Percentiles rank a stretch among this genome's conserved stretches.
phyloP scores from a whole-genome alignment of 257 asterid genomes.

The Solanum verrucosum region DNA sequence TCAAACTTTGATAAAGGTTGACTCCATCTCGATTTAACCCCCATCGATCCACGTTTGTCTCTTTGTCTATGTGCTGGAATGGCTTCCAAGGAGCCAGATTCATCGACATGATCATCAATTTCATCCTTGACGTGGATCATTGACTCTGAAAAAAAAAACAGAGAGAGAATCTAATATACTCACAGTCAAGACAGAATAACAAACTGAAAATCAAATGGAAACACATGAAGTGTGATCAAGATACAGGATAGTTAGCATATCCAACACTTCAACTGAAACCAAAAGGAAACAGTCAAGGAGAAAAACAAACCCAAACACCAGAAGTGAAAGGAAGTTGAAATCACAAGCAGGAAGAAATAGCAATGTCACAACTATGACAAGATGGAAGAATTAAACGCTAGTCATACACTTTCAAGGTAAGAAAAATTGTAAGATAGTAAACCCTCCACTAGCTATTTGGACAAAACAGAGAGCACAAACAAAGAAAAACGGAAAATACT shows the following conservation, averaged over 20 bases:
- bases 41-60: conserved; percentile 38
- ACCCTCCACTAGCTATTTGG: background rate
- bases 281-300: background rate
- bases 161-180: background rate
- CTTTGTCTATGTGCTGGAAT: conserved; percentile 25
- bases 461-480: background rate
- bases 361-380: background rate
- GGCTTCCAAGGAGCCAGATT: conserved; percentile 44
- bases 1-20: conserved; percentile 34
- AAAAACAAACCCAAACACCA: background rate
- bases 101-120: conserved; percentile 43
- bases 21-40: conserved; percentile 42
- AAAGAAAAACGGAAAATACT: background rate
- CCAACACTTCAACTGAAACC: background rate
- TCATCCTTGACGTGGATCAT: conserved; percentile 30
- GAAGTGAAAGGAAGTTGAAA: background rate
- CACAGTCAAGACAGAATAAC: background rate
- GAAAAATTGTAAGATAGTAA: background rate
- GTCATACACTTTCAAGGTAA: background rate
- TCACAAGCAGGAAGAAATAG: background rate
- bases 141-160: conserved; percentile 17
- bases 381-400: background rate
- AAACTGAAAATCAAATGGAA: background rate
- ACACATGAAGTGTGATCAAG: background rate
- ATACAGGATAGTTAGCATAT: background rate